Conservation (phyloP, 352 stramenopile species). For the Discostella stelligera region DNA sequence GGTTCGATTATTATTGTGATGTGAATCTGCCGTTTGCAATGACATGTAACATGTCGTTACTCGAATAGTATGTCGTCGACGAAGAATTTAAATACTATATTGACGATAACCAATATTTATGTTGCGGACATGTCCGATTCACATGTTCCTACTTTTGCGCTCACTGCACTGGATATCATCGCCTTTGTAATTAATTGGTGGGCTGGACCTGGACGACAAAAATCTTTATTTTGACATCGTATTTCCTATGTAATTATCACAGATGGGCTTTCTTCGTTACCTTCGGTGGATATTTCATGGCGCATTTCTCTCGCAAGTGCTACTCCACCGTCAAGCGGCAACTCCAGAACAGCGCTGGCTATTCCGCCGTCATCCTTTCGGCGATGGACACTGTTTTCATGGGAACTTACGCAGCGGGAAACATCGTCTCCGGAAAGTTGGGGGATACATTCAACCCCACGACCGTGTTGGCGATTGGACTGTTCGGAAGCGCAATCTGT, state of each 20-base stretch:
- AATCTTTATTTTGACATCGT: not conserved
- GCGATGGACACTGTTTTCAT: slow-evolving; percentile 87
- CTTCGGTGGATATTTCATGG: slow-evolving; percentile 86
- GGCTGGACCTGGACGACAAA: not conserved
- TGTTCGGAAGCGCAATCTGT: slow-evolving; percentile 83
- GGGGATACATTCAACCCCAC: slow-evolving; percentile 85
- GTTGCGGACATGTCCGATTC: too few relatives aligned
- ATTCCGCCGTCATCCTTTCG: slow-evolving; percentile 68
- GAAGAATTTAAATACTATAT: too few relatives aligned
- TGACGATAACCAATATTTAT: too few relatives aligned
- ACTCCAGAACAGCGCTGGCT: slow-evolving; percentile 71
- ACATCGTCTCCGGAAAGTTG: slow-evolving; percentile 85
- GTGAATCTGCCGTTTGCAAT: too few relatives aligned
- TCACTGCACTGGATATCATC: too few relatives aligned
- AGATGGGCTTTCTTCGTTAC: slow-evolving; percentile 85
- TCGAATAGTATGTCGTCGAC: too few relatives aligned
- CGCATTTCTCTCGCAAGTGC: slow-evolving; percentile 85
- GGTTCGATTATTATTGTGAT: slow-evolving; percentile 1
- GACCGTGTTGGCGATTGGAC: slow-evolving; percentile 82
- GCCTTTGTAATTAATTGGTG: too few relatives aligned
- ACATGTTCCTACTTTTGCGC: too few relatives aligned
- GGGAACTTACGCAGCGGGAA: slow-evolving; percentile 81
- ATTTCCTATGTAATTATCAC: slow-evolving; percentile 10
- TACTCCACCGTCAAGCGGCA: slow-evolving; percentile 86
- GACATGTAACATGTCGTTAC: too few relatives aligned